phyloP scores from a whole-genome alignment of 225 moss, liverwort and hornwort species.

The Neckera pumila region DNA sequence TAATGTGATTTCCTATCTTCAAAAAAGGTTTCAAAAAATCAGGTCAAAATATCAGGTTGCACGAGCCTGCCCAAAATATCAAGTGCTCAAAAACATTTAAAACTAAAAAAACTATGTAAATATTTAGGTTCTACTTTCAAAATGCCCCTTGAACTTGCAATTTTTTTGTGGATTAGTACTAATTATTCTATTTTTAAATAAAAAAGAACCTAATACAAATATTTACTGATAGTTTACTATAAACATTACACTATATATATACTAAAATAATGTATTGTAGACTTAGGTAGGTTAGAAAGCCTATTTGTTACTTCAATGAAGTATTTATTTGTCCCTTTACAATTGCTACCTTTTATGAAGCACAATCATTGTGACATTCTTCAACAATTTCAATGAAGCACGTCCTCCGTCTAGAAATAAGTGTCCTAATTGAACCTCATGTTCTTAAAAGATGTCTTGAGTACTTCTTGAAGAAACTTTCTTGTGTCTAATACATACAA shows the following conservation, averaged over 20 bases:
- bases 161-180: not conserved
- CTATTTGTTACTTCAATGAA: not conserved
- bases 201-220: not conserved
- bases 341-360: not conserved
- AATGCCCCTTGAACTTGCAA: fast-evolving
- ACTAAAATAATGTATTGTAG: not conserved
- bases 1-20: no score
- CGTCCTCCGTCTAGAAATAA: fast-evolving
- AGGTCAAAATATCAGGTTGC: no score
- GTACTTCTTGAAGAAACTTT: not conserved
- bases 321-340: not conserved
- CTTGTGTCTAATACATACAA: not conserved
- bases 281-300: not conserved
- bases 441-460: not conserved
- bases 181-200: not conserved
- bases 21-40: no score
- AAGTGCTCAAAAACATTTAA: not conserved
- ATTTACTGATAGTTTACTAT: not conserved
- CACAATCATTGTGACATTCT: not conserved
- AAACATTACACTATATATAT: not conserved
- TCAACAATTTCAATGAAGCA: not conserved
- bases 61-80: no score
- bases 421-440: not conserved
- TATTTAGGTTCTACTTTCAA: not conserved
- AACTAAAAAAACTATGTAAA: not conserved